Evolutionary conservation across 441 rosid species (phyloP), one percentile per base, ranked within the genome.

Genomic region (Metrosideros polymorpha): DNA sequence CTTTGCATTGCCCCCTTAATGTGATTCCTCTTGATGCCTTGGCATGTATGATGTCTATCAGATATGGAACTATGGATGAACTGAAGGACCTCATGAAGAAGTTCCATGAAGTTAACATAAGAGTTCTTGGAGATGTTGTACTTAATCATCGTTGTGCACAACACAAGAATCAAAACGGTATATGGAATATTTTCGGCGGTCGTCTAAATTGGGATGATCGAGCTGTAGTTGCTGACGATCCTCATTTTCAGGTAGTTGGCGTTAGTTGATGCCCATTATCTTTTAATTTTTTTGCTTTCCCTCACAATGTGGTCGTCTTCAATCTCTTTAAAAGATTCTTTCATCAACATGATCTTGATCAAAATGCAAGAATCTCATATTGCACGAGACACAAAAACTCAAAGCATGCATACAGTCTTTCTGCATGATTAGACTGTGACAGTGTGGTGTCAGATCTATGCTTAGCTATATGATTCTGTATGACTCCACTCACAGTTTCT

Each of bases 151-250:
- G 99, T 3, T 97, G 99, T 92, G 99, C 99, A 51, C 94, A 97
- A 56, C 93, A 85, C 89, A 87, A 97, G 89, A 97, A 97, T 88
- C 91, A 92, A 90, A 97, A 97, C 85, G 99, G 99, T 83, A 88
- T 96, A 22, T 97, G 99, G 99, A 97, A 97, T 91, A 88, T 95
- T 71, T 97, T 94, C 90, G 99, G 99, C n/a, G 99, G 99, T 87
- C 96, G 92, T 86, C 89, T 97, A 83, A 94, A 94, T 91, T 97
- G 99, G 99, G 99, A 97, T 90, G 99, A 93, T 86, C 93, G 93
- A 52, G 99, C 99, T 47, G 88, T 97, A 86, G 99, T 96, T 93
- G 96, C 94, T 76, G 99, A 97, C 86, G 99, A 97, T 90, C 98
- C 98, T 85, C 99, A 97, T 92, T 97, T 97, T 89, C 98, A 97